phyloP scores from a whole-genome alignment of 1,139 yeast genomes.

The Pichia sp. region DNA sequence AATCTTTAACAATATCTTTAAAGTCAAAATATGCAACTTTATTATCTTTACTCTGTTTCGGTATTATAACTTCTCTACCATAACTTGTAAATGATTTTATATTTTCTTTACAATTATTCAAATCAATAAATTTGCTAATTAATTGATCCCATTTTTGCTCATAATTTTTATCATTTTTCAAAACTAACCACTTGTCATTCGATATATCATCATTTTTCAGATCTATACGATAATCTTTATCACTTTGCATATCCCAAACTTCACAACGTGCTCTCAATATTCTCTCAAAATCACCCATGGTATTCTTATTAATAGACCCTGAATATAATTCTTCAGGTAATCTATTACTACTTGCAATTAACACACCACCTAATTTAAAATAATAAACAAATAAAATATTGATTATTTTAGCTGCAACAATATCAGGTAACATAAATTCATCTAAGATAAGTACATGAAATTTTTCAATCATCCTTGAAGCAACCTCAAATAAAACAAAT shows the following conservation, averaged over 20 bases:
- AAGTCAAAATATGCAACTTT: conserved; percentile 47
- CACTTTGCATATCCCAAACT: conserved; percentile 54
- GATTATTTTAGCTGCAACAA: conserved; percentile 62
- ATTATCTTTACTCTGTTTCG: conserved; percentile 24
- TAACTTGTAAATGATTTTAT: conserved; percentile 40
- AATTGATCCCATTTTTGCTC: conserved; percentile 35
- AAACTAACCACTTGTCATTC: conserved; percentile 30
- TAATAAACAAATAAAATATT: conserved; percentile 59
- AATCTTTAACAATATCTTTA: conserved; percentile 48
- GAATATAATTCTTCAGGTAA: conserved; percentile 66
- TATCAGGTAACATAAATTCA: conserved; percentile 70
- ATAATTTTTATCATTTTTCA: conserved; percentile 27
- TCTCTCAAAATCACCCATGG: conserved; percentile 49
- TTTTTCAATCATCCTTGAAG: conserved; percentile 53
- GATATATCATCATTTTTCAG: conserved; percentile 28
- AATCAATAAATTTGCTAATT: conserved; percentile 19
- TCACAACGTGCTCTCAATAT: conserved; percentile 56
- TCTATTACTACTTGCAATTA: conserved; percentile 66
- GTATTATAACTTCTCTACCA: conserved; percentile 45
- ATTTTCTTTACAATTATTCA: conserved; percentile 20
- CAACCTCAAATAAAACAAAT: conserved; percentile 57
- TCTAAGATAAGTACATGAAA: conserved; percentile 59
- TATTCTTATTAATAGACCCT: conserved; percentile 52
- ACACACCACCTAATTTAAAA: conserved; percentile 66
- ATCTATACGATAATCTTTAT: conserved; percentile 47